Evolutionary conservation across 768 basidiomycete species (phyloP).

Genomic region (Collybia mongolica): DNA sequence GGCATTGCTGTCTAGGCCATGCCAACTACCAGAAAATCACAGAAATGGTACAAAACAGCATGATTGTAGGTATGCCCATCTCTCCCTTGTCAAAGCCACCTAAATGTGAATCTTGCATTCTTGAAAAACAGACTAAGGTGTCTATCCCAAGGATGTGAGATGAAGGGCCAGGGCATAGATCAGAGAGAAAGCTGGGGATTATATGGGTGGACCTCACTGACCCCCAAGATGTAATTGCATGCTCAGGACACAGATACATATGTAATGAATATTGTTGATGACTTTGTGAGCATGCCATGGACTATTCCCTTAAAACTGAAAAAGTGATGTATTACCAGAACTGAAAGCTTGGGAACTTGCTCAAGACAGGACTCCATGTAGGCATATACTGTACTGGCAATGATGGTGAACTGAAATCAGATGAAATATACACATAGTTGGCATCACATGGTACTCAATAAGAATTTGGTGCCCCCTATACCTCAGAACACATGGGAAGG

Average conservation of each 20-base stretch:
- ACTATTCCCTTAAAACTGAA: background rate
- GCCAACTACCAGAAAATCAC: conserved; percentile 3
- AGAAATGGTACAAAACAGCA: conserved; percentile 17
- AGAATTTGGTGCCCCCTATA: conserved; percentile 27
- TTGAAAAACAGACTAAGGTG: conserved; percentile 15
- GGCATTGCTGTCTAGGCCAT: conserved; percentile 19
- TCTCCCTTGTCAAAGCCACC: conserved; percentile 17
- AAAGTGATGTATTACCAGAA: background rate
- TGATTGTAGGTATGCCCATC: too few relatives aligned
- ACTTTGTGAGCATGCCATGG: conserved; percentile 2
- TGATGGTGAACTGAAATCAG: conserved; percentile 20
- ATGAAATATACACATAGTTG: conserved; percentile 16
- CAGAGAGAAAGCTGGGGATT: too few relatives aligned
- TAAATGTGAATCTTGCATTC: conserved; percentile 31
- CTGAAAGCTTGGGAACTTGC: background rate
- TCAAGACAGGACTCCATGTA: conserved; percentile 7
- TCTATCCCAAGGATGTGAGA: too few relatives aligned
- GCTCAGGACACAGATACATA: background rate
- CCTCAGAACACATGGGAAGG: conserved; percentile 32
- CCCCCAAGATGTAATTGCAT: too few relatives aligned
- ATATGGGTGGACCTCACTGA: too few relatives aligned
- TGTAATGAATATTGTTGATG: conserved; percentile 8
- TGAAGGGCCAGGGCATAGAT: too few relatives aligned
- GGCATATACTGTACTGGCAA: conserved; percentile 11
- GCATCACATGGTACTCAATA: conserved; percentile 8